A percentile compares a stretch with the other conserved stretches of the same genome.
phyloP scores from a whole-genome alignment of 176 grass and related monocot genomes.

The Triticum turgidum region DNA sequence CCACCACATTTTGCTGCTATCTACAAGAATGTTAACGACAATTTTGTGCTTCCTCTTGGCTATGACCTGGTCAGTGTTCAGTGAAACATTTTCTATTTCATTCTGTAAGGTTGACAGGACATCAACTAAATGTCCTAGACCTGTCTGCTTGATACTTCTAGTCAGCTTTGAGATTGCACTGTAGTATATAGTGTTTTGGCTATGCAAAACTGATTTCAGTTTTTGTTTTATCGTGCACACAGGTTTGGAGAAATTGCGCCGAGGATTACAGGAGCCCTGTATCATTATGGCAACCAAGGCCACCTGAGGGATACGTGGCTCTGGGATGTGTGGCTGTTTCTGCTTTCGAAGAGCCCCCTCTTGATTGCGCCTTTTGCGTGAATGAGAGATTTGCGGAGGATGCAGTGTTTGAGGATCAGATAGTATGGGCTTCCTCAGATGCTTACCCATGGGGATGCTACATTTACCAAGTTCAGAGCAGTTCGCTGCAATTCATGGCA shows the following conservation, averaged over 20 bases:
- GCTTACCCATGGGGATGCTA: constrained; percentile 92
- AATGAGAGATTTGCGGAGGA: constrained; percentile 56
- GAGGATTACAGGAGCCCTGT: constrained; percentile 73
- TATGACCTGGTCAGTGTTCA: constrained; percentile 82
- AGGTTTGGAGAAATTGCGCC: constrained; percentile 95
- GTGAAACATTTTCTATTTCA: constrained; percentile 1
- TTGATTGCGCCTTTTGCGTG: constrained; percentile 61
- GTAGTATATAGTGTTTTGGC: background rate
- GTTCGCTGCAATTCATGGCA: constrained; percentile 76
- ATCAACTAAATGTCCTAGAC: background rate
- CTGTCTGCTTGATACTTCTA: background rate
- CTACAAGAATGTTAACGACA: constrained; percentile 65
- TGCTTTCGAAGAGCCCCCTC: constrained; percentile 62
- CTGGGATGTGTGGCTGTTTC: constrained; percentile 80
- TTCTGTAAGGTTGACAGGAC: background rate
- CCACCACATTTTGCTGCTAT: constrained; percentile 64
- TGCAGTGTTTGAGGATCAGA: constrained; percentile 78
- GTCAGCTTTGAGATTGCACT: constrained; percentile 16
- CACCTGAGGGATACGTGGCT: constrained; percentile 72
- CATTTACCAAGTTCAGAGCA: constrained; percentile 79
- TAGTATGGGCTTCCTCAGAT: constrained; percentile 73
- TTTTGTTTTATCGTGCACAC: constrained; percentile 3
- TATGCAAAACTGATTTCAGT: constrained; percentile 5
- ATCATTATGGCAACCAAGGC: constrained; percentile 82
- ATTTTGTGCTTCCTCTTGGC: constrained; percentile 81